phyloP scores from a whole-genome alignment of 2,329 filamentous ascomycete species.

The Aspergillus niger region DNA sequence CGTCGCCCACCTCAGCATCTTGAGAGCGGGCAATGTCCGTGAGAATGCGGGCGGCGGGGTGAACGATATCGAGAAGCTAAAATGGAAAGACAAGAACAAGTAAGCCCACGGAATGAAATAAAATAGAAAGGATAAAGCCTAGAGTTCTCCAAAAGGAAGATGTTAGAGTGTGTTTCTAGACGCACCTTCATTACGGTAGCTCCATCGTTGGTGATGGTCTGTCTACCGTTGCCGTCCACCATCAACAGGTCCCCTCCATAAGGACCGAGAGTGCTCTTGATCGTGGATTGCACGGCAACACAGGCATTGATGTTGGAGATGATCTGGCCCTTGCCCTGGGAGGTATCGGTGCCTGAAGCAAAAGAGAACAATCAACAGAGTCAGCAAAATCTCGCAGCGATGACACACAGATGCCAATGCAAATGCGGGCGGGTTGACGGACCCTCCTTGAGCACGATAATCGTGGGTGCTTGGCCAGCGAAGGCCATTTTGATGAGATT shows the following conservation, averaged over 20 bases:
- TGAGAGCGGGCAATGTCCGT: constrained; percentile 98
- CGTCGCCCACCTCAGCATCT: constrained; percentile 98
- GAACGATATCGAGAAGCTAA: constrained; percentile 94
- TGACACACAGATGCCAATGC: constrained; percentile 22
- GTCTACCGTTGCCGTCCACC: constrained; percentile 90
- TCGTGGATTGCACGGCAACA: constrained; percentile 89
- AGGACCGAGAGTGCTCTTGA: constrained; percentile 92
- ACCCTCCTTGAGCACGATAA: constrained; percentile 98
- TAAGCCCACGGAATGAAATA: not conserved
- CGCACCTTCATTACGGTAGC: constrained; percentile 97
- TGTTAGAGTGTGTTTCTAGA: not conserved
- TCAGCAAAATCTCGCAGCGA: constrained; percentile 26
- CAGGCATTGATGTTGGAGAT: constrained; percentile 99
- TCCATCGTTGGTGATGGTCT: constrained; percentile 99
- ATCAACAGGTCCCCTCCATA: constrained; percentile 96
- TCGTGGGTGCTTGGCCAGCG: constrained; percentile 94
- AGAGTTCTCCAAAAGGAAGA: not conserved
- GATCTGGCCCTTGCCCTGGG: constrained; percentile 95
- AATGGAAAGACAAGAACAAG: constrained; percentile 15
- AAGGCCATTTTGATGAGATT: constrained; percentile 73
- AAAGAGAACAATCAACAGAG: constrained; percentile 18
- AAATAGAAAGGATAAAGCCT: not conserved
- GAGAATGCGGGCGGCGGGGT: constrained; percentile 94
- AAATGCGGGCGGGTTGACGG: constrained; percentile 45
- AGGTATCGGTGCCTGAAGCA: constrained; percentile 82